Evolutionary conservation across 805 yeast species (phyloP).

Genomic region (Metschnikowia koreensis): DNA sequence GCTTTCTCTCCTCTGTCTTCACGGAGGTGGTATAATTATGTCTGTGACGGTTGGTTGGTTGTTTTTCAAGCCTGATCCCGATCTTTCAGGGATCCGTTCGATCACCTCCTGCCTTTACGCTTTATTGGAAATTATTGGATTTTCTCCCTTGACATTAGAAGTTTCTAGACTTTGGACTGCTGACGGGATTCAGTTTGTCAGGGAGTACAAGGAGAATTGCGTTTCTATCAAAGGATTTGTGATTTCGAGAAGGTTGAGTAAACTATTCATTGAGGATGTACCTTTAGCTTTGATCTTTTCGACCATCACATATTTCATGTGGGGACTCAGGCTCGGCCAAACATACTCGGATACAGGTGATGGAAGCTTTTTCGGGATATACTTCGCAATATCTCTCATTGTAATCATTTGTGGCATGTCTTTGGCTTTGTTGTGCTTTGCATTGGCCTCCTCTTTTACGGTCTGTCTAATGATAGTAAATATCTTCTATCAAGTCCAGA

Average conservation of each 20-base stretch:
- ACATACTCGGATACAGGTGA: conserved; percentile 11
- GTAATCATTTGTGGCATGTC: conserved; percentile 56
- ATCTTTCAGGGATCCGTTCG: conserved; percentile 65
- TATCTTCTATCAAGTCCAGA: conserved; percentile 64
- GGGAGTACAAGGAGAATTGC: conserved; percentile 71
- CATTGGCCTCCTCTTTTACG: conserved; percentile 60
- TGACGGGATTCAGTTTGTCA: conserved; percentile 36
- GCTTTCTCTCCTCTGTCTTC: conserved; percentile 32
- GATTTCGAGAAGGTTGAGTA: conserved; percentile 62
- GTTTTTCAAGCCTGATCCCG: conserved; percentile 59
- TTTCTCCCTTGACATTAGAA: conserved; percentile 40
- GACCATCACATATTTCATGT: conserved; percentile 69
- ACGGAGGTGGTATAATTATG: conserved; percentile 44
- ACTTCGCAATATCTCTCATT: conserved; percentile 57
- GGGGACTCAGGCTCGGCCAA: conserved; percentile 52
- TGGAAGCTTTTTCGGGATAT: conserved; percentile 50
- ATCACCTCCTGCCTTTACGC: conserved; percentile 38
- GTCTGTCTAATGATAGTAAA: conserved; percentile 62
- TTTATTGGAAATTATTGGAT: conserved; percentile 39
- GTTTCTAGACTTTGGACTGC: conserved; percentile 37
- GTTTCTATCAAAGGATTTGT: conserved; percentile 68
- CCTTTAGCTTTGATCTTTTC: conserved; percentile 60
- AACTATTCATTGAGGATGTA: conserved; percentile 66
- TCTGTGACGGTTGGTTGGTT: conserved; percentile 76
- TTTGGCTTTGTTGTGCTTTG: conserved; percentile 51